A percentile compares a stretch with the other conserved stretches of the same genome.
These are phyloP conservation scores for Gossypium schwendimanii DNA, from an alignment of 441 rosid species.

Conservation along the genomic window DNA sequence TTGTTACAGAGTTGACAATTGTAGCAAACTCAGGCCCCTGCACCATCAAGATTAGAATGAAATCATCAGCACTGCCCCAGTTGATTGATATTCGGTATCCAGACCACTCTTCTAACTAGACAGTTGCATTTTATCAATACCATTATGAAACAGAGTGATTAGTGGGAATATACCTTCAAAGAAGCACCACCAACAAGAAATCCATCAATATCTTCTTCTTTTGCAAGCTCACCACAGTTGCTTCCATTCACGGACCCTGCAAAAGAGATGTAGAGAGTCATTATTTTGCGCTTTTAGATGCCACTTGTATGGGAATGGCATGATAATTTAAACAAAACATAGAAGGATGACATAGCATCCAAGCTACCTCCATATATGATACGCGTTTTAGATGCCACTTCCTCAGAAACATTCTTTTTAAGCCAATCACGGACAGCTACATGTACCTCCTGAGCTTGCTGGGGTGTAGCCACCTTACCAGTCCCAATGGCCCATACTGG, in stretches of 20 bases:
- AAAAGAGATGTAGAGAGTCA: slow-evolving; percentile 4
- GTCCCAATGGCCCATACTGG: slow-evolving; percentile 99
- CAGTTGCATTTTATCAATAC: not conserved
- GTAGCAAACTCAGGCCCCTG: slow-evolving; percentile 96
- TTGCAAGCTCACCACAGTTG: slow-evolving; percentile 87
- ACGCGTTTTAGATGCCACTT: slow-evolving; percentile 81
- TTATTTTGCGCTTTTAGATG: slow-evolving; percentile 1
- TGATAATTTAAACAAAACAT: not conserved
- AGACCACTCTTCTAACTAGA: not conserved
- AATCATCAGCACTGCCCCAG: not conserved
- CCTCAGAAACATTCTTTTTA: slow-evolving; percentile 73
- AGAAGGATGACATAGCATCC: not conserved
- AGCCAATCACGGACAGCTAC: slow-evolving; percentile 89
- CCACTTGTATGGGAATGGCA: not conserved
- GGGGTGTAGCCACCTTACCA: slow-evolving; percentile 88
- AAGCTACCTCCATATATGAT: slow-evolving; percentile 90
- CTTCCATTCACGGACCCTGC: slow-evolving; percentile 91
- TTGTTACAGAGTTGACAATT: slow-evolving; percentile 80
- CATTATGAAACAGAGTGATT: not conserved
- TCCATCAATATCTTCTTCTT: slow-evolving; percentile 93
- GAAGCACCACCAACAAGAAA: slow-evolving; percentile 98
- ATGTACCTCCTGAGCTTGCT: slow-evolving; percentile 95
- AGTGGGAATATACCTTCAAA: slow-evolving; percentile 52
- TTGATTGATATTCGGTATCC: not conserved
- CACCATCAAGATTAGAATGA: slow-evolving; percentile 13